Evolutionary conservation across 2,329 filamentous ascomycete genomes (phyloP), one percentile per base, ranked within the genome.

Genomic region (Penicillium sclerotigenum): DNA sequence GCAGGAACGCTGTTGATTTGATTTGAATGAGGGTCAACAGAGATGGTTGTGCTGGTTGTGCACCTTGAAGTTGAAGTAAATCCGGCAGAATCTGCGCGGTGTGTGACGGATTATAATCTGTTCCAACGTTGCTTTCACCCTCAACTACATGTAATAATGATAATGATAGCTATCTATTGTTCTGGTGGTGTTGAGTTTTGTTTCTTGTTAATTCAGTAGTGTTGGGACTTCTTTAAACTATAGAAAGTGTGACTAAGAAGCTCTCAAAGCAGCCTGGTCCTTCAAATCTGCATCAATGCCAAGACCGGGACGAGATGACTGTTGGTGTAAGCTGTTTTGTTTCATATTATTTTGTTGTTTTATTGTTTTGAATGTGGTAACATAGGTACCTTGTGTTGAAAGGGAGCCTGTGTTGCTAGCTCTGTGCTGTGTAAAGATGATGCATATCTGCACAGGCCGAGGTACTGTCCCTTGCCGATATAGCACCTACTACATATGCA

Each of bases 71-170:
- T 52, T 41, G 20, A 57, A 48, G 52, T 49, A 52, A 18, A 46
- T 41, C 40, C 33, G 53, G 53, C 53, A 56, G 47, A 56, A 56
- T 56, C 40, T 41, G 29, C 47, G 53, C 43, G 51, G 51, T 48
- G 52, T 55, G 52, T 34, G 38, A 20, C 20, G 16, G 34, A 33
- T 36, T 26, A 53, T 33, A 48, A 3, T n/a, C 24, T 24, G 6
- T 16, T 24, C 18, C 1, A 36, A 34, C 33, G 7, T 43, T 45
- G 26, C 43, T 18, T 38, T 31, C 18, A 31, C 18, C 18, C 22
- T 31, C 18, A 10, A 36, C 41, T 16, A n/a, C 18, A 20, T 34
- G 9, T 24, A 33, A 33, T 14, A 46, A 33, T 22, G 26, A 20
- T 29, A 10, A 31, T 16, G 8, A 45, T 31, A 22, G 13, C 22